phyloP scores from a whole-genome alignment of 306 rosid genomes.

The Geum urbanum region DNA sequence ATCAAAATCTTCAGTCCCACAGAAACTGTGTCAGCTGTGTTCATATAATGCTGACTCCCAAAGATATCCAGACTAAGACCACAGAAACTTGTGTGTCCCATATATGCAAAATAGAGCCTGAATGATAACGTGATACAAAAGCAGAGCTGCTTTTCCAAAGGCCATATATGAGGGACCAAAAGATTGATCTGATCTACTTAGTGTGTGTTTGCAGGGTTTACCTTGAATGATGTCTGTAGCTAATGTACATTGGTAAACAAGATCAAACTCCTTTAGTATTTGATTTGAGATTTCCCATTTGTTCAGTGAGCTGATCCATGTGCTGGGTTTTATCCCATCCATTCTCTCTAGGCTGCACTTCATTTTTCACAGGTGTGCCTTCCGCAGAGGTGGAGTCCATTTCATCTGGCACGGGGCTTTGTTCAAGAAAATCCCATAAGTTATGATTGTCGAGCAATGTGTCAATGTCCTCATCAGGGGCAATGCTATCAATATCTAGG shows the following conservation, averaged over 20 bases:
- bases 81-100: constrained; percentile 16
- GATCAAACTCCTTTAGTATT: constrained; percentile 47
- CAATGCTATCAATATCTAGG: constrained; percentile 49
- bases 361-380: constrained; percentile 36
- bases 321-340: constrained; percentile 60
- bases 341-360: constrained; percentile 50
- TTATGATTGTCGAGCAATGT: constrained; percentile 50
- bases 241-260: constrained; percentile 40
- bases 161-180: constrained; percentile 18
- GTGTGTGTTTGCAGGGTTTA: constrained; percentile 25
- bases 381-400: constrained; percentile 40
- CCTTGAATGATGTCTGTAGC: constrained; percentile 27
- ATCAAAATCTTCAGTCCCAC: neutral
- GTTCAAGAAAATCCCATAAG: constrained; percentile 62
- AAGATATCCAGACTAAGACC: neutral
- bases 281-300: constrained; percentile 85
- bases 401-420: constrained; percentile 48
- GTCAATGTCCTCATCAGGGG: constrained; percentile 65
- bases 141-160: constrained; percentile 25
- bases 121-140: constrained; percentile 20
- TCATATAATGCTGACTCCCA: neutral
- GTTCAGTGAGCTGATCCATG: constrained; percentile 74
- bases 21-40: neutral
- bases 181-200: constrained; percentile 22
- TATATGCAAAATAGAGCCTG: constrained; percentile 28